phyloP scores from a whole-genome alignment of 495 filamentous ascomycete genomes.

The Daldinia caldariorum region DNA sequence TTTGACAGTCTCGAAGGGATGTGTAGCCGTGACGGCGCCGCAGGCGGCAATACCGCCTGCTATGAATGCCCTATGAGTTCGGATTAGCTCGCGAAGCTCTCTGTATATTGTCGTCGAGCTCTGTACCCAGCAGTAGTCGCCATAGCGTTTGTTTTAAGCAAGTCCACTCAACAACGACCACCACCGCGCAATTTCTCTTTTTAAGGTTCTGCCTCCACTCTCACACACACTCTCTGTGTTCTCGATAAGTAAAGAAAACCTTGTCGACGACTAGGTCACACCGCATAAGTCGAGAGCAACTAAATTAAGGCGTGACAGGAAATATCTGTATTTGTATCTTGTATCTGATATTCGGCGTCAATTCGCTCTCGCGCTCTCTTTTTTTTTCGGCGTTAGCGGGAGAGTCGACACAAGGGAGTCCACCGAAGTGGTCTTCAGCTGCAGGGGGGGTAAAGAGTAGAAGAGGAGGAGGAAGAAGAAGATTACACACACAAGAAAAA shows the following conservation, averaged over 20 bases:
- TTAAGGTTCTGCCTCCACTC: not conserved
- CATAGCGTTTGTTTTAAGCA: slow-evolving; percentile 48
- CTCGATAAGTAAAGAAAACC: not conserved
- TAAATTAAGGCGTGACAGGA: not conserved
- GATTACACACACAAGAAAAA: not conserved
- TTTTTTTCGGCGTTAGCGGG: slow-evolving; percentile 4
- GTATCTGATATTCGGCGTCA: not conserved
- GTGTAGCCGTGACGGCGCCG: slow-evolving; percentile 96
- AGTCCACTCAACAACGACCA: slow-evolving; percentile 9
- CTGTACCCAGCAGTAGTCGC: slow-evolving; percentile 60
- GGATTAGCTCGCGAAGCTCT: slow-evolving; percentile 20
- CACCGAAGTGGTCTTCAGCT: not conserved
- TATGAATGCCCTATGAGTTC: slow-evolving; percentile 72
- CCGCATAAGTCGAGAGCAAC: not conserved
- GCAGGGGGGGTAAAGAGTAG: not conserved
- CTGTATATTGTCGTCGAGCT: not conserved
- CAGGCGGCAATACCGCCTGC: slow-evolving; percentile 96
- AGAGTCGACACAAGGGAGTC: not conserved
- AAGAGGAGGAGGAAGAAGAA: not conserved
- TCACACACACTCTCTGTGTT: not conserved
- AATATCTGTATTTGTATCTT: not conserved
- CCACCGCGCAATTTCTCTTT: slow-evolving; percentile 16
- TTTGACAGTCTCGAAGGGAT: slow-evolving; percentile 99
- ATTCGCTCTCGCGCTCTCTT: not conserved
- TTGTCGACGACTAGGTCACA: not conserved